These are phyloP conservation scores for Mentha longifolia DNA, from an alignment of 257 asterid species.

Conservation along the genomic window DNA sequence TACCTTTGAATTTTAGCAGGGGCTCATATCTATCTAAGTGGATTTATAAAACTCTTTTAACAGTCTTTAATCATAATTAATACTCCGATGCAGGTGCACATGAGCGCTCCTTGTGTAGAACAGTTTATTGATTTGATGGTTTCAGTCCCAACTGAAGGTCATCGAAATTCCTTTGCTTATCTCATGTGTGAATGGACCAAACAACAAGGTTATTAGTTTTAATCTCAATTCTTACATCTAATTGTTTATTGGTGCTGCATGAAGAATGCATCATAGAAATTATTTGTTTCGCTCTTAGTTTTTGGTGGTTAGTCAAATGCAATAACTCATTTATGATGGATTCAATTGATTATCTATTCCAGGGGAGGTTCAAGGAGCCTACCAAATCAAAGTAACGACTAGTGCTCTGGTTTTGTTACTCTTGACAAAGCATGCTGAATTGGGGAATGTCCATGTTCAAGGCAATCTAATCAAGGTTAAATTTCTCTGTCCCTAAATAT, in stretches of 20 bases:
- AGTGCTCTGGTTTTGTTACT: conserved; percentile 85
- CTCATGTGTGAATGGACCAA: conserved; percentile 93
- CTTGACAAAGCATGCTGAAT: conserved; percentile 71
- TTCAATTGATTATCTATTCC: conserved; percentile 37
- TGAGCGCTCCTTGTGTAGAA: conserved; percentile 81
- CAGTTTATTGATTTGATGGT: conserved; percentile 82
- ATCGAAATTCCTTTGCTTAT: conserved; percentile 74
- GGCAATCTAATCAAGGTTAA: conserved; percentile 84
- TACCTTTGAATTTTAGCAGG: background rate
- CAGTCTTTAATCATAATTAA: conserved; percentile 1
- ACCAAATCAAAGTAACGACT: conserved; percentile 92
- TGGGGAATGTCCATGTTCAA: conserved; percentile 67
- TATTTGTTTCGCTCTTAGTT: background rate
- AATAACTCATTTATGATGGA: conserved; percentile 22
- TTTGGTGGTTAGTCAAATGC: background rate
- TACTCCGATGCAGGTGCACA: conserved; percentile 77
- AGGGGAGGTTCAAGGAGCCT: conserved; percentile 96
- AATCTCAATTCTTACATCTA: conserved; percentile 17
- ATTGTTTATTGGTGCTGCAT: conserved; percentile 12
- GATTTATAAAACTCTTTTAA: conserved; percentile 11
- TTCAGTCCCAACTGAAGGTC: conserved; percentile 79
- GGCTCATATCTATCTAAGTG: conserved; percentile 10
- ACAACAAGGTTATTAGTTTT: conserved; percentile 83
- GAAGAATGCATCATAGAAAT: conserved; percentile 9
- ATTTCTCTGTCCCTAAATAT: conserved; percentile 12